Evolutionary conservation across 192 early-diverging fungal species (phyloP).

Genomic region (Podila epicladia): DNA sequence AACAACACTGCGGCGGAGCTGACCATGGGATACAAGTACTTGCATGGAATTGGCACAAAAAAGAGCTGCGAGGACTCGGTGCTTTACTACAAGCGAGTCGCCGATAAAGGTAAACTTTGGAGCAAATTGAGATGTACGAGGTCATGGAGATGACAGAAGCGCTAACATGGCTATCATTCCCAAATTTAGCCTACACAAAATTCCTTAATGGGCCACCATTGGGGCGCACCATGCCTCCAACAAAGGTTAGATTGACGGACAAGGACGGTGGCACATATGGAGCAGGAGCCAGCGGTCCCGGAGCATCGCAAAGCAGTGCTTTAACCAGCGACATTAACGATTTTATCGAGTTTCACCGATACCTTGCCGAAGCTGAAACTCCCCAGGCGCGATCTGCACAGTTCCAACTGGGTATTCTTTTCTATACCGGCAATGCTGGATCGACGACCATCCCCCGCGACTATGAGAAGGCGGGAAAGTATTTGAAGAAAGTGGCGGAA

Average conservation of each 20-base stretch:
- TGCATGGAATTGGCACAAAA: constrained; percentile 83
- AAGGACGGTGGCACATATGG: constrained; percentile 89
- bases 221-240: constrained; percentile 76
- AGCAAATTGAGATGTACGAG: neutral
- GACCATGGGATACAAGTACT: constrained; percentile 86
- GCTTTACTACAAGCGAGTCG: constrained; percentile 82
- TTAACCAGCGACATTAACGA: constrained; percentile 69
- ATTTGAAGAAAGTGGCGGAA: constrained; percentile 65
- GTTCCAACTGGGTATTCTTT: constrained; percentile 80
- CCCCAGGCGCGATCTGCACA: constrained; percentile 56
- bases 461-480: constrained; percentile 68
- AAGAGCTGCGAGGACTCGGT: constrained; percentile 82
- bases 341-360: constrained; percentile 78
- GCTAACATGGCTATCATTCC: no score
- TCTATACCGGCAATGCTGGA: constrained; percentile 77
- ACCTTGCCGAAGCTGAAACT: constrained; percentile 72
- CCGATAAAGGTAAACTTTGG: constrained; percentile 70
- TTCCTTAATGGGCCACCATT: constrained; percentile 82
- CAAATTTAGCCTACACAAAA: constrained; percentile 67
- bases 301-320: constrained; percentile 12
- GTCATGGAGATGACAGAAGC: no score
- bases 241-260: constrained; percentile 77
- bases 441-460: constrained; percentile 58
- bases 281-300: constrained; percentile 72
- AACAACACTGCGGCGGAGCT: constrained; percentile 79